These are phyloP conservation scores for Ashbya aceris DNA, from an alignment of 1,139 yeast genomes.

Conservation along the genomic window DNA sequence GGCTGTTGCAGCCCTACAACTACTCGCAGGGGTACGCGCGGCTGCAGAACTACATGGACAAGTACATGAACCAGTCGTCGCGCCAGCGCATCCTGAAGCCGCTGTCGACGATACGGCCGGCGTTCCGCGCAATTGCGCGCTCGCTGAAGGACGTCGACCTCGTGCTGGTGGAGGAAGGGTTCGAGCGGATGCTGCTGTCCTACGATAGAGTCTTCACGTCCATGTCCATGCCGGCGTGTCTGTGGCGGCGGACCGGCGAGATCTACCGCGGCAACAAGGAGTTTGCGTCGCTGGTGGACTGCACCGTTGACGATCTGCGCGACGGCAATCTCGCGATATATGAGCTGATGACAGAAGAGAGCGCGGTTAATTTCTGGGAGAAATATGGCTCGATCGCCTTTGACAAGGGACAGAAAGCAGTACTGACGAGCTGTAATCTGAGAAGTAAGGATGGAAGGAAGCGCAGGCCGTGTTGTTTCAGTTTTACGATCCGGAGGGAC, in stretches of 20 bases:
- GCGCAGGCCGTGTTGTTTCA: constrained; percentile 81
- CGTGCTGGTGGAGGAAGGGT: constrained; percentile 86
- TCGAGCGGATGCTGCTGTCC: constrained; percentile 86
- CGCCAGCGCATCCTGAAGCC: constrained; percentile 86
- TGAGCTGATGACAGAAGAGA: constrained; percentile 91
- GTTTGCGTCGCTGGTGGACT: constrained; percentile 92
- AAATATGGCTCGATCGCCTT: constrained; percentile 95
- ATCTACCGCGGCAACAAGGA: constrained; percentile 93
- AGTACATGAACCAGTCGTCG: constrained; percentile 78
- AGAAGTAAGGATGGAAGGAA: constrained; percentile 77
- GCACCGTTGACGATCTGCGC: constrained; percentile 78
- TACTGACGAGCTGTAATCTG: constrained; percentile 81
- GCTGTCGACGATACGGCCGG: constrained; percentile 79
- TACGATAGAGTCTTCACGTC: constrained; percentile 94
- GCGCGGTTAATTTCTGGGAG: constrained; percentile 98
- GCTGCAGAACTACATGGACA: constrained; percentile 84
- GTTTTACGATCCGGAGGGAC: constrained; percentile 89
- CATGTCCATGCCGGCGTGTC: constrained; percentile 96
- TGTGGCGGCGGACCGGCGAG: constrained; percentile 97
- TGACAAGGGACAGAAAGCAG: constrained; percentile 93
- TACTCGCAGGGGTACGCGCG: constrained; percentile 92
- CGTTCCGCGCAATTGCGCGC: constrained; percentile 87
- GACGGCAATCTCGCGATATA: constrained; percentile 91
- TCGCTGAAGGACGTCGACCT: constrained; percentile 86
- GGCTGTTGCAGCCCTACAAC: constrained; percentile 83